A percentile compares a stretch with the other conserved stretches of the same genome.
These are phyloP conservation scores for Cantharellus anzutake DNA, from an alignment of 768 basidiomycete species.

Conservation along the genomic window DNA sequence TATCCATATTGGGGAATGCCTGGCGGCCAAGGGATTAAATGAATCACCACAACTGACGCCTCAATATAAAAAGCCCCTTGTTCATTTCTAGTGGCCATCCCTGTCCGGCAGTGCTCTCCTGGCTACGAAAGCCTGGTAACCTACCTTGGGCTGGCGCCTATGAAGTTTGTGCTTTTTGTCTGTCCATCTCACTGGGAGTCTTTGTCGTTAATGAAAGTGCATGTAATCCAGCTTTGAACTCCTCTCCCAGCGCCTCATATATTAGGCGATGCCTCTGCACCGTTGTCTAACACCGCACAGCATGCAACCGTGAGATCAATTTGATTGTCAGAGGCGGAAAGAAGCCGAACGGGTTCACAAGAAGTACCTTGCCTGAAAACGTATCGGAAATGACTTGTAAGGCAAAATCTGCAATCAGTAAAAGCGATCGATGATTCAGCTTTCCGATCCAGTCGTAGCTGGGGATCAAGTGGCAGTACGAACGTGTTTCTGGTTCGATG, in stretches of 20 bases:
- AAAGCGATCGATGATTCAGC: not conserved
- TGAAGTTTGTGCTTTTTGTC: not conserved
- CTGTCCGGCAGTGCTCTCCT: too few relatives aligned
- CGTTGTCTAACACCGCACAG: conserved; percentile 28
- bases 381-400: conserved; percentile 50
- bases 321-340: not conserved
- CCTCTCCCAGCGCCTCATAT: conserved; percentile 49
- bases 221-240: conserved; percentile 53
- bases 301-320: not conserved
- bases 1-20: too few relatives aligned
- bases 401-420: conserved; percentile 41
- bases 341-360: not conserved
- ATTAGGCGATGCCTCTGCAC: conserved; percentile 73
- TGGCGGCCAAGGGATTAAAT: too few relatives aligned
- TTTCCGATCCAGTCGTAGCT: not conserved
- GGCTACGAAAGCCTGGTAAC: too few relatives aligned
- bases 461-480: conserved; percentile 15
- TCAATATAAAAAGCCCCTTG: too few relatives aligned
- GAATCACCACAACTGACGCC: too few relatives aligned
- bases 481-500: conserved; percentile 66
- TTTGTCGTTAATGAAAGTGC: conserved; percentile 59
- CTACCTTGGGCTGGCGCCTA: too few relatives aligned
- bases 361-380: conserved; percentile 53
- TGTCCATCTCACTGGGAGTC: conserved; percentile 32
- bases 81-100: too few relatives aligned